These are phyloP conservation scores for Xylaria flabelliformis DNA, from an alignment of 495 filamentous ascomycete species.

Conservation along the genomic window DNA sequence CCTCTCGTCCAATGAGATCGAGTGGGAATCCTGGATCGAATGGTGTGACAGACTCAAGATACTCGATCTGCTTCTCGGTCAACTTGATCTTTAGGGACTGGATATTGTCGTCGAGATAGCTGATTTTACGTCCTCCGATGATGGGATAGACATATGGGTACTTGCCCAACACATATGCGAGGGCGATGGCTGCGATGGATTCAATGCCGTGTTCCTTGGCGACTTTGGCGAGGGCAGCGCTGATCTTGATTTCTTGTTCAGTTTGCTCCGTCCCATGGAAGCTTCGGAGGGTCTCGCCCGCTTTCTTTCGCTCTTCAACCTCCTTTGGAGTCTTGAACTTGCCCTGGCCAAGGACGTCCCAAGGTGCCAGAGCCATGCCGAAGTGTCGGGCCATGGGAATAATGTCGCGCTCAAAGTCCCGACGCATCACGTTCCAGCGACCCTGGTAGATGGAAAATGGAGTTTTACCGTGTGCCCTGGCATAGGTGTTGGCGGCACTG, in stretches of 20 bases:
- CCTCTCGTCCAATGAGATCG: slow-evolving; percentile 48
- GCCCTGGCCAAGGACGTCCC: slow-evolving; percentile 62
- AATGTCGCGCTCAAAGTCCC: slow-evolving; percentile 66
- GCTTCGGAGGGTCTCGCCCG: slow-evolving; percentile 42
- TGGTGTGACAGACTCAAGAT: slow-evolving; percentile 56
- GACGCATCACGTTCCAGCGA: slow-evolving; percentile 61
- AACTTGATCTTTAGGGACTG: slow-evolving; percentile 62
- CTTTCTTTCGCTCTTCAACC: slow-evolving; percentile 47
- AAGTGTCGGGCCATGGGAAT: slow-evolving; percentile 63
- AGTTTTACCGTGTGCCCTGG: slow-evolving; percentile 63
- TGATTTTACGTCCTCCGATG: slow-evolving; percentile 64
- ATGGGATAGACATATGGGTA: slow-evolving; percentile 60
- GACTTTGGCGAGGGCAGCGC: slow-evolving; percentile 57
- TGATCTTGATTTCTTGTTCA: slow-evolving; percentile 52
- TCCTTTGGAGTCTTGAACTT: slow-evolving; percentile 56
- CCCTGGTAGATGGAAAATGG: slow-evolving; percentile 74
- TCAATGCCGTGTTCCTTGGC: slow-evolving; percentile 55
- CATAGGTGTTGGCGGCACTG: slow-evolving; percentile 64
- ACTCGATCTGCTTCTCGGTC: slow-evolving; percentile 61
- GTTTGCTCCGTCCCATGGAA: slow-evolving; percentile 41
- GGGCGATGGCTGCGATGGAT: slow-evolving; percentile 52
- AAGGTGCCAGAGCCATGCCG: slow-evolving; percentile 67
- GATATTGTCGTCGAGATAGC: slow-evolving; percentile 70
- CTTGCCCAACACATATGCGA: slow-evolving; percentile 63
- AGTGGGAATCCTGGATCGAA: slow-evolving; percentile 63